Conservation (phyloP, 2,329 filamentous ascomycete genomes). For the Xylariales sp. region DNA sequence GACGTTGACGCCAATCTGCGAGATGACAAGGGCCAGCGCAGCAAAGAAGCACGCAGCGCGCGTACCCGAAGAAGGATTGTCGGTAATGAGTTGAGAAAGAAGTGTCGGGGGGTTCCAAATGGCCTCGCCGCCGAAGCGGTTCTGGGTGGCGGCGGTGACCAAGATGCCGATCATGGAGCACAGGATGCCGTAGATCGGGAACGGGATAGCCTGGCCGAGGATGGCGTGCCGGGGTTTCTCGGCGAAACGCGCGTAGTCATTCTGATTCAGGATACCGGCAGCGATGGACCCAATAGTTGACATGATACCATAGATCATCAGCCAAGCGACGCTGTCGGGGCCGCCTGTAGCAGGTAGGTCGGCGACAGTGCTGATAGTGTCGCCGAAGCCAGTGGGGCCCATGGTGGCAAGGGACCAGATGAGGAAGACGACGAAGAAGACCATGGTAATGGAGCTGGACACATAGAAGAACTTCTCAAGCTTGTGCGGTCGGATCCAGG, state of each 20-base stretch:
- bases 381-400: constrained; percentile 34
- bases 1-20: constrained; percentile 35
- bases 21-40: constrained; percentile 32
- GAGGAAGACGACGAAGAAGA: too few relatives aligned
- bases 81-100: constrained; percentile 38
- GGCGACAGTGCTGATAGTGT: constrained; percentile 37
- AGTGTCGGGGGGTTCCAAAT: constrained; percentile 42
- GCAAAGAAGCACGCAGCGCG: constrained; percentile 25
- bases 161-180: constrained; percentile 38
- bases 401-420: too few relatives aligned
- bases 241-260: constrained; percentile 40
- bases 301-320: constrained; percentile 40
- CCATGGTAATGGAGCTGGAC: not conserved
- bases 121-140: constrained; percentile 39
- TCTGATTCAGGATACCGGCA: constrained; percentile 27
- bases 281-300: constrained; percentile 34
- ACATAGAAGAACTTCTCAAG: constrained; percentile 18
- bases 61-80: constrained; percentile 27
- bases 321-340: constrained; percentile 33
- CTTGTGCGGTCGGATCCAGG: constrained; percentile 44
- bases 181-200: constrained; percentile 32
- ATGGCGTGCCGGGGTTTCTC: constrained; percentile 28
- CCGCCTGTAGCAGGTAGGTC: constrained; percentile 33
- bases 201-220: constrained; percentile 30
- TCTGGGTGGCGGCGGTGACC: constrained; percentile 36